These are phyloP conservation scores for Asterophora lycoperdoides DNA, from an alignment of 768 basidiomycete species.

Conservation along the genomic window DNA sequence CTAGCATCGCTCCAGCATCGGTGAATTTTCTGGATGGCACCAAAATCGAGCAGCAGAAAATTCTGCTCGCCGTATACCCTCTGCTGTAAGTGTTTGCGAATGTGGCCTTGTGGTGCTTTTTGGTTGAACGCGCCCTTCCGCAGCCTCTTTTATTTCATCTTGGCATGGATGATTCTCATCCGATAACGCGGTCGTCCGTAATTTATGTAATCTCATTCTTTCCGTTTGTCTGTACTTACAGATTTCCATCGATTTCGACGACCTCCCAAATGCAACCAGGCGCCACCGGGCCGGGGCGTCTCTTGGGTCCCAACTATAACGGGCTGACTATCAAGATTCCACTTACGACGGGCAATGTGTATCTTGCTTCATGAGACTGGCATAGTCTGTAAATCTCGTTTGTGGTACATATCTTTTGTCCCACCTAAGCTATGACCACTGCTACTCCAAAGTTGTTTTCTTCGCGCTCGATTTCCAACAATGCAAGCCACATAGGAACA, in stretches of 20 bases:
- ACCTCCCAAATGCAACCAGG: too few species aligned
- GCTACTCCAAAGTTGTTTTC: neutral
- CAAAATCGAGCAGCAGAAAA: conserved; percentile 85
- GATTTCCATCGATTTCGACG: neutral
- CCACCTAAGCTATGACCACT: neutral
- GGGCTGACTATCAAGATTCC: neutral
- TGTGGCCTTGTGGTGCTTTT: neutral
- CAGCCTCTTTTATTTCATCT: conserved; percentile 89
- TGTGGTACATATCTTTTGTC: neutral
- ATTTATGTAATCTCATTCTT: conserved; percentile 2
- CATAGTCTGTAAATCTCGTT: neutral
- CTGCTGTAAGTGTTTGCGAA: conserved; percentile 55
- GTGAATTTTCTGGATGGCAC: conserved; percentile 96
- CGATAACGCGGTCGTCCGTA: conserved; percentile 42
- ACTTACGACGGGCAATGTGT: neutral
- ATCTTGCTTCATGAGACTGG: neutral
- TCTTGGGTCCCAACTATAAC: neutral
- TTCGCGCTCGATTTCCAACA: neutral
- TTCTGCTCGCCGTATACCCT: conserved; percentile 94
- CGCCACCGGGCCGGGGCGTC: neutral
- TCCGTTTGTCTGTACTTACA: neutral
- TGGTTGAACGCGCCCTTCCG: neutral
- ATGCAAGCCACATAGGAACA: neutral
- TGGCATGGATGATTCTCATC: conserved; percentile 97
- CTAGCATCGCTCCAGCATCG: conserved; percentile 51